Evolutionary conservation across 805 yeast genomes (phyloP).

Genomic region (Saturnispora dispora): DNA sequence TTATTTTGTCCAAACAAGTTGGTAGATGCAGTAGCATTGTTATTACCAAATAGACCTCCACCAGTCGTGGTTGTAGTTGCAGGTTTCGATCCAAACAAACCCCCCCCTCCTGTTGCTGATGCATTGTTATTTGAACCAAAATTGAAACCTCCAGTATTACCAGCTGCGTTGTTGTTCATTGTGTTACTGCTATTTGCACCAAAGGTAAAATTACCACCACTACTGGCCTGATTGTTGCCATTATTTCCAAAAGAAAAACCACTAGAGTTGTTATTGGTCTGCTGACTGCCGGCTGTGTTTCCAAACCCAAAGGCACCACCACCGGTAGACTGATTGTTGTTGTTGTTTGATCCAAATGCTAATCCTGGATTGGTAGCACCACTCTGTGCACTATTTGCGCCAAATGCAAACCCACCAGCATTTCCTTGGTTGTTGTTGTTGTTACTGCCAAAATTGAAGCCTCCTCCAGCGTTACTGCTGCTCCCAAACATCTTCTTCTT

Average conservation of each 20-base stretch:
- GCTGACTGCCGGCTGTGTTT: conserved; percentile 1
- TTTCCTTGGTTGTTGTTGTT: background rate
- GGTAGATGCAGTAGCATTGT: background rate
- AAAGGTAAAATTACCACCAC: conserved; percentile 17
- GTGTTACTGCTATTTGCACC: conserved; percentile 11
- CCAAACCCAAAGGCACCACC: conserved; percentile 24
- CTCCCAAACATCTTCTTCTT: background rate
- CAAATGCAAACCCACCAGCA: background rate
- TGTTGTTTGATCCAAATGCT: background rate
- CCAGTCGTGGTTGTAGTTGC: conserved; percentile 10
- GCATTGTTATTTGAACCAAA: conserved; percentile 10
- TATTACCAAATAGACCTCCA: conserved; percentile 15
- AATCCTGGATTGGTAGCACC: background rate
- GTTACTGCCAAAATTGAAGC: conserved; percentile 9
- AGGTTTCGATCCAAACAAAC: conserved; percentile 18
- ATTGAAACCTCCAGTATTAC: conserved; percentile 15
- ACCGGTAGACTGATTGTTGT: background rate
- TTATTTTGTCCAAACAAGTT: background rate
- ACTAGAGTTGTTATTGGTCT: conserved; percentile 1
- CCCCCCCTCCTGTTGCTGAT: conserved; percentile 12
- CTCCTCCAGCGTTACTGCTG: conserved; percentile 8
- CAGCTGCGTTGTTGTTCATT: conserved; percentile 3
- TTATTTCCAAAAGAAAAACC: conserved; percentile 18
- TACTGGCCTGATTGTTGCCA: conserved; percentile 10
- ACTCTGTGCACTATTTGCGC: background rate